Conservation (phyloP, 257 asterid species). For the Solanum okadae region DNA sequence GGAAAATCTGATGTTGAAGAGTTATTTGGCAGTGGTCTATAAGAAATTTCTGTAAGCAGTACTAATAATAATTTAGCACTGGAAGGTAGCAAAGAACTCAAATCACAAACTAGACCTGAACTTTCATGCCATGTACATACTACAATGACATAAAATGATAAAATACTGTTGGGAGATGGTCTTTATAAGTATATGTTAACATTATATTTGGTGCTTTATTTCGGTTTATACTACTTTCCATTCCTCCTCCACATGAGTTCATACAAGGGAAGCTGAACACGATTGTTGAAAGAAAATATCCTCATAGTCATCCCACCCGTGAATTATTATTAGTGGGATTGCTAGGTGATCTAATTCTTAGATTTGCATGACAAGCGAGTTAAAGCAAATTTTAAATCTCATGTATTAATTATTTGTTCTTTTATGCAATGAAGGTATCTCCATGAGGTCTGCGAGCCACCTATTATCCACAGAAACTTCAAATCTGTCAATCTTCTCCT, state of each 20-base stretch:
- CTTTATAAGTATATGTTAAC: neutral
- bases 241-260: neutral
- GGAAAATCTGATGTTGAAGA: neutral
- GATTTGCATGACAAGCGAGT: neutral
- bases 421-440: slow-evolving; percentile 53
- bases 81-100: neutral
- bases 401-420: neutral
- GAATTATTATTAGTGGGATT: neutral
- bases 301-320: neutral
- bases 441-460: slow-evolving; percentile 93
- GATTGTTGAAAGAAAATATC: neutral
- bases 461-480: slow-evolving; percentile 88
- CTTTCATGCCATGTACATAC: neutral
- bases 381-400: neutral
- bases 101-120: neutral
- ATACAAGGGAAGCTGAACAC: neutral
- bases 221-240: neutral
- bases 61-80: neutral
- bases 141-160: neutral
- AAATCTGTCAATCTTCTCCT: slow-evolving; percentile 88
- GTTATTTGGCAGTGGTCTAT: neutral
- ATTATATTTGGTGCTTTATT: neutral
- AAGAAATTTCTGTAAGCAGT: neutral
- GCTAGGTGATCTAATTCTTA: neutral
- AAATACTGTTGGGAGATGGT: neutral